phyloP scores from a whole-genome alignment of 2,329 filamentous ascomycete species.

The Sordariomycetes sp. region DNA sequence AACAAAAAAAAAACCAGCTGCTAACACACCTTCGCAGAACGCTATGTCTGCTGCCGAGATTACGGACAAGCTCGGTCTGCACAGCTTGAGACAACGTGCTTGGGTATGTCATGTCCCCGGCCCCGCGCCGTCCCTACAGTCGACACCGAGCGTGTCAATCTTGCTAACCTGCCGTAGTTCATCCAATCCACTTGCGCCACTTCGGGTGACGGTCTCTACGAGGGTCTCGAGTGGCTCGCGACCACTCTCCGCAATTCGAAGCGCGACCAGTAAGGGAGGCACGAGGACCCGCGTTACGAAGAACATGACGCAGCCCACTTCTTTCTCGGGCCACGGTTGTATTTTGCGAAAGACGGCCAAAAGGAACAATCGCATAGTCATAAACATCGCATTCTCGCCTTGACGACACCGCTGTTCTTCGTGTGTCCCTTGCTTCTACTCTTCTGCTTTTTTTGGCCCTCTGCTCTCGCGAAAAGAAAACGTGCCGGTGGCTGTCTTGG shows the following conservation, averaged over 20 bases:
- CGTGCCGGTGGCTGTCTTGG: background rate
- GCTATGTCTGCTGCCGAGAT: conserved; percentile 99
- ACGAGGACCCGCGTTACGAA: conserved; percentile 8
- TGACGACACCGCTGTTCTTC: conserved; percentile 10
- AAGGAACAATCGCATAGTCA: conserved; percentile 45
- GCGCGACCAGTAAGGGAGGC: background rate
- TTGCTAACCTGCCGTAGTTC: conserved; percentile 49
- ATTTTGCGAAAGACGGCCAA: conserved; percentile 41
- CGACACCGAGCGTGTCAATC: background rate
- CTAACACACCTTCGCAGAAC: conserved; percentile 47
- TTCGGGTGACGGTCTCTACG: conserved; percentile 97
- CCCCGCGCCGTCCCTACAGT: background rate
- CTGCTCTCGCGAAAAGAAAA: background rate
- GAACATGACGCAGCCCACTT: conserved; percentile 7
- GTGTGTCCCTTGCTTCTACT: conserved; percentile 6
- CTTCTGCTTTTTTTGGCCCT: conserved; percentile 16
- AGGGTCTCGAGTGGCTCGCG: conserved; percentile 92
- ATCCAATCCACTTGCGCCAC: conserved; percentile 99
- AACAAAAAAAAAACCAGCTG: background rate
- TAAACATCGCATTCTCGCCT: conserved; percentile 25
- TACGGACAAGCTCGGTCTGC: conserved; percentile 98
- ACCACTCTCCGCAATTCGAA: conserved; percentile 66
- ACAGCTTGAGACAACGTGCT: conserved; percentile 95
- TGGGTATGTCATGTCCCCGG: conserved; percentile 66
- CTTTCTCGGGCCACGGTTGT: conserved; percentile 41